Evolutionary conservation across 2,329 filamentous ascomycete genomes (phyloP).

Genomic region (Sphaceloma murrayae): DNA sequence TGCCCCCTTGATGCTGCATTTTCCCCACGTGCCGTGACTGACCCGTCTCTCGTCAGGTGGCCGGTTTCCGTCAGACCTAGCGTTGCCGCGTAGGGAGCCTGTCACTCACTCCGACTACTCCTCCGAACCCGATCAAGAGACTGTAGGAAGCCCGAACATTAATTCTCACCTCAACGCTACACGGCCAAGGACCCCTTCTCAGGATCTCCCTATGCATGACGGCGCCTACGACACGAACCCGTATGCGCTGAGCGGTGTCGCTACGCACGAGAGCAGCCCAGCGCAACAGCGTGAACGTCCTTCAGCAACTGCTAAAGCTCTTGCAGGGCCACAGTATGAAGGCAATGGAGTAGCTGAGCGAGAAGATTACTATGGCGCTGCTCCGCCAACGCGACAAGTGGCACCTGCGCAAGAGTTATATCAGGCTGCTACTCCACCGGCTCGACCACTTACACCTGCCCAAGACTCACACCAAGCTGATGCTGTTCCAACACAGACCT

Average conservation of each 20-base stretch:
- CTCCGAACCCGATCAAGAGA: slow-evolving; percentile 54
- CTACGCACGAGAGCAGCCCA: slow-evolving; percentile 16
- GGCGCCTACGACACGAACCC: slow-evolving; percentile 20
- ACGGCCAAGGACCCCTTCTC: slow-evolving; percentile 23
- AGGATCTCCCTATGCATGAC: slow-evolving; percentile 20
- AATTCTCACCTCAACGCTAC: slow-evolving; percentile 21
- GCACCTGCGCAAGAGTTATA: background rate
- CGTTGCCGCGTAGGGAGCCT: slow-evolving; percentile 58
- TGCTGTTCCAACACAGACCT: slow-evolving; percentile 18
- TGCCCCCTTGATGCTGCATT: slow-evolving; percentile 25
- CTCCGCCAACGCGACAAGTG: too few species aligned
- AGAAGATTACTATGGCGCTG: too few species aligned
- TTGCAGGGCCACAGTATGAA: too few species aligned
- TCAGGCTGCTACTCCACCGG: slow-evolving; percentile 1
- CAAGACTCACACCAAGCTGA: background rate
- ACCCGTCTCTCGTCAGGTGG: slow-evolving; percentile 33
- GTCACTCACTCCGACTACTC: slow-evolving; percentile 66
- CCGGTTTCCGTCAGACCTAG: slow-evolving; percentile 89
- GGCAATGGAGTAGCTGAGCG: too few species aligned
- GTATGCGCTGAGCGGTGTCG: slow-evolving; percentile 17
- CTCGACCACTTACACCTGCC: background rate
- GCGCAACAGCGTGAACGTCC: slow-evolving; percentile 2
- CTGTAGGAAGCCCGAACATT: slow-evolving; percentile 31
- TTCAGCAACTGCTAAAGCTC: too few species aligned
- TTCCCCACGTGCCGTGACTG: slow-evolving; percentile 15